Evolutionary conservation across 2,329 filamentous ascomycete species (phyloP).

Genomic region (Calonectria leucothoes): DNA sequence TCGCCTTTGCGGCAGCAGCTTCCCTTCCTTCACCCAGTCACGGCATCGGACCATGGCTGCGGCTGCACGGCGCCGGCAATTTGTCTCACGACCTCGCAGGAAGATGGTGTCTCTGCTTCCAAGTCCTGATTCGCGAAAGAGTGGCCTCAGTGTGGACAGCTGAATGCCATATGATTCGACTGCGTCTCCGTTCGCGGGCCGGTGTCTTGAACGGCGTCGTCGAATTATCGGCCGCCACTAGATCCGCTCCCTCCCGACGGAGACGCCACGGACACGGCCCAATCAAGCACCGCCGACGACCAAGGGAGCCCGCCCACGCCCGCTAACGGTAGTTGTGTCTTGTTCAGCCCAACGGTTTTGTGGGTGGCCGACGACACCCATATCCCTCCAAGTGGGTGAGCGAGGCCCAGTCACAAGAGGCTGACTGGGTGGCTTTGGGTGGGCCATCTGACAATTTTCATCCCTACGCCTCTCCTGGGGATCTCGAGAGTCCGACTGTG

Average conservation of each 20-base stretch:
- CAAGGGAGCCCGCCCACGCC: slow-evolving; percentile 13
- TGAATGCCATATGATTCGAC: slow-evolving; percentile 18
- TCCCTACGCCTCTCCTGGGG: neutral
- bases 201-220: slow-evolving; percentile 12
- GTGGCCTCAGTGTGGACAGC: neutral
- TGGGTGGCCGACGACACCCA: slow-evolving; percentile 7
- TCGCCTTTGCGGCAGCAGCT: neutral
- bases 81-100: neutral
- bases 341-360: slow-evolving; percentile 23
- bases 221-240: slow-evolving; percentile 16
- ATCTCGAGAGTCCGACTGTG: neutral
- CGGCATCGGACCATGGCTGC: neutral
- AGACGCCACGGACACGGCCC: slow-evolving; percentile 9
- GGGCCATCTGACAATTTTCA: slow-evolving; percentile 18
- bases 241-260: slow-evolving; percentile 18
- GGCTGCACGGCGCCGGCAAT: neutral
- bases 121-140: slow-evolving; percentile 13
- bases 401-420: slow-evolving; percentile 1
- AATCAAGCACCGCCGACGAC: neutral
- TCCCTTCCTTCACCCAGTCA: neutral
- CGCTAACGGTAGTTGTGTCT: slow-evolving; percentile 22
- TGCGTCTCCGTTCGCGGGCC: slow-evolving; percentile 11
- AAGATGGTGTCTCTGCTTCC: slow-evolving; percentile 8
- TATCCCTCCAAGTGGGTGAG: slow-evolving; percentile 5
- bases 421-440: neutral